phyloP scores from a whole-genome alignment of 2,329 filamentous ascomycete genomes.

The Botryosphaeria dothidea region DNA sequence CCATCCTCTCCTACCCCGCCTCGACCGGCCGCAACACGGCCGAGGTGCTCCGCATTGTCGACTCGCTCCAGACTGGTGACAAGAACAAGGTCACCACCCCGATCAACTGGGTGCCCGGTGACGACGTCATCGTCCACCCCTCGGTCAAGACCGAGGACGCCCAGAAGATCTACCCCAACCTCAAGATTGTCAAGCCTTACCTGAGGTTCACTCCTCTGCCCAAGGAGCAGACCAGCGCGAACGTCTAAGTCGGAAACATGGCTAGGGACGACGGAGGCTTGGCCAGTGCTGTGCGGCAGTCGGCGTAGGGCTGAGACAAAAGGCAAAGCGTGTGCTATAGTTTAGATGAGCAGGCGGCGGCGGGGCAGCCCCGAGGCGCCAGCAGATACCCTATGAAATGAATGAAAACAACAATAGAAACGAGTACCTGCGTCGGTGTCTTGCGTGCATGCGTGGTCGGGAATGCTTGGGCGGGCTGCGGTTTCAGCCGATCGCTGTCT shows the following conservation, averaged over 20 bases:
- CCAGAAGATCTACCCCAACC: constrained; percentile 80
- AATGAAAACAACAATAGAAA: constrained; percentile 16
- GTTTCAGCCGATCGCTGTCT: constrained; percentile 4
- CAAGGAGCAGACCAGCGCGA: constrained; percentile 43
- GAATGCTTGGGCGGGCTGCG: not conserved
- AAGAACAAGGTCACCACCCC: constrained; percentile 86
- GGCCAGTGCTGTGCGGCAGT: not conserved
- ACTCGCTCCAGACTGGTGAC: constrained; percentile 67
- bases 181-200: constrained; percentile 65
- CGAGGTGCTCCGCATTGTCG: constrained; percentile 60
- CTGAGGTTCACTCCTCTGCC: constrained; percentile 69
- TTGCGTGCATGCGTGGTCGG: not conserved
- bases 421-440: constrained; percentile 5
- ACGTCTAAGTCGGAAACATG: constrained; percentile 8
- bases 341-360: constrained; percentile 22
- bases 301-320: constrained; percentile 16
- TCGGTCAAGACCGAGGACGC: constrained; percentile 81
- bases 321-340: not conserved
- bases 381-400: constrained; percentile 30
- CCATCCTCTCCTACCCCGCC: constrained; percentile 84
- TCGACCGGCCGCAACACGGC: constrained; percentile 70
- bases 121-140: constrained; percentile 91
- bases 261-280: not conserved
- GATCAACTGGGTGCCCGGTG: constrained; percentile 85
- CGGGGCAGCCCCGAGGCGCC: constrained; percentile 24